Conservation (phyloP, 2,329 filamentous ascomycete species). For the Xylariaceae sp. region DNA sequence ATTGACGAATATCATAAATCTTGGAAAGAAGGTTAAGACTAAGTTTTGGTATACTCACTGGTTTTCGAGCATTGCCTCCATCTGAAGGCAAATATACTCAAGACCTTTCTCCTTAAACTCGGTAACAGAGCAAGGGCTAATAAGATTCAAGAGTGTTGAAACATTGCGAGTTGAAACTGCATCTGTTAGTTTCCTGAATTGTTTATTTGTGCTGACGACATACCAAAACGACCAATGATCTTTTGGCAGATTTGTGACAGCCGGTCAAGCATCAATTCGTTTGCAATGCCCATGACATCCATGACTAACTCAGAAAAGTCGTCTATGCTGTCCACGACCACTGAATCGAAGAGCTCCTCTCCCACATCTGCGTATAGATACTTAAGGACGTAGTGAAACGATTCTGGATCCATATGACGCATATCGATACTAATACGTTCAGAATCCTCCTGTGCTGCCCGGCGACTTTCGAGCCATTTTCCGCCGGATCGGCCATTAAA, state of each 20-base stretch:
- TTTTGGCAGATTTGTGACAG: constrained; percentile 89
- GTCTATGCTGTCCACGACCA: constrained; percentile 74
- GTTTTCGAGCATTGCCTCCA: constrained; percentile 92
- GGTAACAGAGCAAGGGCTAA: constrained; percentile 80
- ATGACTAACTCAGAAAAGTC: constrained; percentile 88
- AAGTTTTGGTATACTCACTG: constrained; percentile 49
- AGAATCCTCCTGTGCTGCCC: constrained; percentile 51
- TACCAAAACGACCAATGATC: constrained; percentile 74
- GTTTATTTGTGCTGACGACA: constrained; percentile 9
- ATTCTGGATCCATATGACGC: constrained; percentile 74
- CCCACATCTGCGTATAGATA: constrained; percentile 86
- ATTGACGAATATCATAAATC: constrained; percentile 37
- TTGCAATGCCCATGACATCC: constrained; percentile 86
- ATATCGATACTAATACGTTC: constrained; percentile 75
- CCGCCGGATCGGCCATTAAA: constrained; percentile 89
- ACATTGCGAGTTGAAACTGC: constrained; percentile 82
- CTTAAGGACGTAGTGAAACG: constrained; percentile 79
- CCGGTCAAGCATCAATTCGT: constrained; percentile 94
- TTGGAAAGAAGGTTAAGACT: background rate
- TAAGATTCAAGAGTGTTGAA: constrained; percentile 81
- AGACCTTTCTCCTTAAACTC: constrained; percentile 88
- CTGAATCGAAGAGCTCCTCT: constrained; percentile 78
- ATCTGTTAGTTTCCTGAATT: constrained; percentile 30
- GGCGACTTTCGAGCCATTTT: constrained; percentile 78
- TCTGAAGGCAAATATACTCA: constrained; percentile 89